phyloP scores from a whole-genome alignment of 305 asterid genomes.

The Fraxinus paxiana region DNA sequence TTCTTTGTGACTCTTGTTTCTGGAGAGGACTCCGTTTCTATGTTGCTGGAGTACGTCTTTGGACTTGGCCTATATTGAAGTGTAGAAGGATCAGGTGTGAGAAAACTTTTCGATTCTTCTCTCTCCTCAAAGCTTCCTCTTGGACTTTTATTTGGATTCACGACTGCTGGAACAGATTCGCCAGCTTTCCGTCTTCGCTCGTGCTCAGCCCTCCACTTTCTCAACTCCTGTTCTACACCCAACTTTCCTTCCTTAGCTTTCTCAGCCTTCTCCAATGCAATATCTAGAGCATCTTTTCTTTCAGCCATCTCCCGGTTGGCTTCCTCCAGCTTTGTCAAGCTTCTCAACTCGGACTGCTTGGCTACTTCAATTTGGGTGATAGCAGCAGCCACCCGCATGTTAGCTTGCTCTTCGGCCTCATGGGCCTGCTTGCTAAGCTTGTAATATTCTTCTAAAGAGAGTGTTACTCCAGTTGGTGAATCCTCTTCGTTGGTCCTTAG shows the following conservation, averaged over 20 bases:
- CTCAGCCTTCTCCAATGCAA: constrained; percentile 60
- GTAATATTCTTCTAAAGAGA: constrained; percentile 70
- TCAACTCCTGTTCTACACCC: constrained; percentile 66
- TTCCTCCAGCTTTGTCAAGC: constrained; percentile 62
- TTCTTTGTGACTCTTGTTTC: constrained; percentile 43
- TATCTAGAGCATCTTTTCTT: constrained; percentile 49
- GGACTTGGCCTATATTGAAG: constrained; percentile 45
- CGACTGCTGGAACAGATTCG: constrained; percentile 25
- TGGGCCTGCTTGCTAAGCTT: constrained; percentile 80
- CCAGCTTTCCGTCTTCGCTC: constrained; percentile 56
- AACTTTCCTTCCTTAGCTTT: constrained; percentile 67
- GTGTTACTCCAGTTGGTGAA: constrained; percentile 48
- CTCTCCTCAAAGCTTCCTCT: constrained; percentile 40
- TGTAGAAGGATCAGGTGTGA: constrained; percentile 30
- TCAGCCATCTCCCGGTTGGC: constrained; percentile 40
- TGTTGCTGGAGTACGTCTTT: constrained; percentile 32
- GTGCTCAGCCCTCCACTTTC: constrained; percentile 72
- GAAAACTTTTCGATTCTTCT: constrained; percentile 30
- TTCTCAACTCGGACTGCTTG: constrained; percentile 59
- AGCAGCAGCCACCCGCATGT: constrained; percentile 54
- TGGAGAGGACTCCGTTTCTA: constrained; percentile 44
- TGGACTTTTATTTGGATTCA: constrained; percentile 29
- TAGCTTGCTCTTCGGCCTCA: constrained; percentile 84
- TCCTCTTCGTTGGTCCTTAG: constrained; percentile 35
- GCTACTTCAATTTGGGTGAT: constrained; percentile 63